These are phyloP conservation scores for Penicillium malachiteum DNA, from an alignment of 495 filamentous ascomycete genomes.

Conservation along the genomic window DNA sequence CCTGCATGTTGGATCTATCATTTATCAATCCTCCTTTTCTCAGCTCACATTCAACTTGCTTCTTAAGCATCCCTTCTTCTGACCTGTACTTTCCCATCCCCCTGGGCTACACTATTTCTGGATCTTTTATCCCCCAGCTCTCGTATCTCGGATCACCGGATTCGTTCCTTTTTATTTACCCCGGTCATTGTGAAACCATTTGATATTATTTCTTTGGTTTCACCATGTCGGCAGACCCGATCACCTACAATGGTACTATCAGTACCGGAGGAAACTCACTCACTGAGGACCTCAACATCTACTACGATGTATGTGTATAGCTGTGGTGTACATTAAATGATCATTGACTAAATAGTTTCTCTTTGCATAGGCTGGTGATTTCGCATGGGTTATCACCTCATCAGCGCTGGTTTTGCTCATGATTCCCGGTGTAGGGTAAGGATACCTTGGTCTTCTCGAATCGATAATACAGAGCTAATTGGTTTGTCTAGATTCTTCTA, in stretches of 20 bases:
- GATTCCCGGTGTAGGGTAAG: conserved; percentile 91
- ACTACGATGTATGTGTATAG: conserved; percentile 65
- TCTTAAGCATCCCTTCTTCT: background rate
- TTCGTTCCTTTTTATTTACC: too few relatives aligned
- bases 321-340: background rate
- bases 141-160: too few relatives aligned
- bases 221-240: conserved; percentile 38
- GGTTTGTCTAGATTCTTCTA: conserved; percentile 77
- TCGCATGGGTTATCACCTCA: conserved; percentile 85
- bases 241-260: conserved; percentile 64
- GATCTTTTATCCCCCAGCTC: background rate
- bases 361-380: conserved; percentile 69
- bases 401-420: conserved; percentile 93
- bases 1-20: conserved; percentile 29
- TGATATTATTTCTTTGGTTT: conserved; percentile 1
- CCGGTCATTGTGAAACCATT: too few relatives aligned
- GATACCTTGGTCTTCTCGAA: background rate
- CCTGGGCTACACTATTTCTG: background rate
- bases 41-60: background rate
- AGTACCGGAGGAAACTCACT: conserved; percentile 74
- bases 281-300: conserved; percentile 72
- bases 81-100: background rate
- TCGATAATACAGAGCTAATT: conserved; percentile 5
- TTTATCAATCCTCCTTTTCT: conserved; percentile 12
- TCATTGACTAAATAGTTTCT: conserved; percentile 14